Evolutionary conservation across 441 rosid species (phyloP).

Genomic region (Daphne laureola): DNA sequence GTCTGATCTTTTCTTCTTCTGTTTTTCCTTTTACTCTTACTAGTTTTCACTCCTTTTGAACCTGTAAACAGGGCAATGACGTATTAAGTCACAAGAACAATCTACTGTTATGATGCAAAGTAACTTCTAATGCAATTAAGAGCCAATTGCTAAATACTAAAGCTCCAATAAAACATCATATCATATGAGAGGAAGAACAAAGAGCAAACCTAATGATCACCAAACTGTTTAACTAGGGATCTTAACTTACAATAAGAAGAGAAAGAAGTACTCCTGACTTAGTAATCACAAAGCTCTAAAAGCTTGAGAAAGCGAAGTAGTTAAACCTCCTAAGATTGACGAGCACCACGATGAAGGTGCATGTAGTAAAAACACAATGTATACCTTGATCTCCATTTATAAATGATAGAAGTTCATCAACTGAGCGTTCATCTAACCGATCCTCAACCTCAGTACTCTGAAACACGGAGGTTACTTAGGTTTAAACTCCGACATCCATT

Average conservation of each 20-base stretch:
- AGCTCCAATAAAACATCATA: not conserved
- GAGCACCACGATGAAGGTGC: not conserved
- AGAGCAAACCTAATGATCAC: not conserved
- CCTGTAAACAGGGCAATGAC: conserved; percentile 17
- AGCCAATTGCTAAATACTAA: too few relatives aligned
- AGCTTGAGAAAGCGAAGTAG: not conserved
- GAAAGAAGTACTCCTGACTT: not conserved
- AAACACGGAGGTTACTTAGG: conserved; percentile 7
- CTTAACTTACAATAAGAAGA: not conserved
- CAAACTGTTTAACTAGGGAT: not conserved
- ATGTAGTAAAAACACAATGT: not conserved
- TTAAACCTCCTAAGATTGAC: not conserved
- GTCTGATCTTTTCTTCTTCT: conserved; percentile 33
- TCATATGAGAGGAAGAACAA: not conserved
- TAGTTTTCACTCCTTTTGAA: conserved; percentile 27
- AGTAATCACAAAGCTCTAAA: not conserved
- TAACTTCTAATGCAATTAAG: too few relatives aligned
- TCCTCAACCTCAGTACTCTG: conserved; percentile 37
- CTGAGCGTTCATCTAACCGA: conserved; percentile 34
- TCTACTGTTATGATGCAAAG: too few relatives aligned
- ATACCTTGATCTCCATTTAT: conserved; percentile 38
- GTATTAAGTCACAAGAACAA: too few relatives aligned
- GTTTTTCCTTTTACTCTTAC: conserved; percentile 38
- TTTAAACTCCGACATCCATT: not conserved
- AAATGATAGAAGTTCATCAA: conserved; percentile 36